Conservation (phyloP, 2,329 filamentous ascomycete species). For the Fusarium fracticaudum region DNA sequence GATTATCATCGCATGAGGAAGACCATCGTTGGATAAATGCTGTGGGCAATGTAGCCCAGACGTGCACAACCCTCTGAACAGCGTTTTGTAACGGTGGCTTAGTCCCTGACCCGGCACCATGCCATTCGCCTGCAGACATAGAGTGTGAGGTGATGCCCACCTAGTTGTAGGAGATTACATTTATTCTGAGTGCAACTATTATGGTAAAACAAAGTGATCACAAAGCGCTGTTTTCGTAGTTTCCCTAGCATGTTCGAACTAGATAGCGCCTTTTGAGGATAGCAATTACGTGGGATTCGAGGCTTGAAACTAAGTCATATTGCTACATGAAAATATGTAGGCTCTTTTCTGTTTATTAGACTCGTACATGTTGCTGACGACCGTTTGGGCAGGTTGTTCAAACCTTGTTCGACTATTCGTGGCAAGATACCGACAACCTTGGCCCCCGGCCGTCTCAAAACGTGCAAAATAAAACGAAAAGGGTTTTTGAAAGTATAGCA, state of each 20-base stretch:
- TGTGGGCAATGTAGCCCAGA: not conserved
- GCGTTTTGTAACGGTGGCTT: not conserved
- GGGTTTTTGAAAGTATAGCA: no score
- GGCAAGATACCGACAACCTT: accelerated
- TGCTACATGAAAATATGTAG: accelerated
- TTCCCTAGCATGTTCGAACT: no score
- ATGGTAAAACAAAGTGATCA: no score
- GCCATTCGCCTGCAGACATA: accelerated
- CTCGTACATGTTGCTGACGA: not conserved
- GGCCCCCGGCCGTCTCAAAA: not conserved
- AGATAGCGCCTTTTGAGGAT: no score
- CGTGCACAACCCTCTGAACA: not conserved
- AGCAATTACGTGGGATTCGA: no score
- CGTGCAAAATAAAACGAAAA: not conserved
- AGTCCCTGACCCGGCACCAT: not conserved
- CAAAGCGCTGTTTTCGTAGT: no score
- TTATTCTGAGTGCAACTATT: no score
- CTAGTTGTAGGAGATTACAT: accelerated
- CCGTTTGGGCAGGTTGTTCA: accelerated
- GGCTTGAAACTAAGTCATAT: no score
- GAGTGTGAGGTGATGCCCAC: accelerated
- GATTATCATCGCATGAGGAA: not conserved
- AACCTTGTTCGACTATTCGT: not conserved
- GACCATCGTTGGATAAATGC: not conserved
- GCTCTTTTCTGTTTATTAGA: not conserved